Evolutionary conservation across 208 protist species (phyloP), one percentile per base, ranked within the genome.

Genomic region (Leishmania guyanensis): DNA sequence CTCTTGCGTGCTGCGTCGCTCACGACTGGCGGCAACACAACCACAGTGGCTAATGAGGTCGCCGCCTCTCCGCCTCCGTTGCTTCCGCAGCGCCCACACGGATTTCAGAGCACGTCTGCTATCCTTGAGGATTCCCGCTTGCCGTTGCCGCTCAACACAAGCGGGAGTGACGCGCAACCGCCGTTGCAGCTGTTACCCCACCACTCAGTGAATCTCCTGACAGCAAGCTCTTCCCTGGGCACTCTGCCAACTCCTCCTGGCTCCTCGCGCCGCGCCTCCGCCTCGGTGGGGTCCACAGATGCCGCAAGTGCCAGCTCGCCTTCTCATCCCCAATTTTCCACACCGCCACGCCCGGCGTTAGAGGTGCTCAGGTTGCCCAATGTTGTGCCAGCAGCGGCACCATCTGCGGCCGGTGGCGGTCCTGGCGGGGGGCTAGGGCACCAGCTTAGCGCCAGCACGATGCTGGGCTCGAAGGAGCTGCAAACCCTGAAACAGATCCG

Each of bases 401-500:
- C 70, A n/a, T 62, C 60, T 29, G 36, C 65, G 29, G 75, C 66
- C 5, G 66, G 8, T 43, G 43, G 48, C 20, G 16, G 43, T 14
- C 39, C 36, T 69, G 75, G 36, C 64, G 22, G 48, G 51, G 36
- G 73, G 6, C 33, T 62, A 4, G 75, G 66, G 4, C 86, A 77
- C 14, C 84, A 77, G 56, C 66, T 85, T 43, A 90, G 74, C 66
- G 69, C 78, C 50, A 89, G 84, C 75, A 84, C 81, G 48, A 89
- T 88, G 82, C 70, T 85, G 1, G 83, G 85, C 60, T 89, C 91
- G 1, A 88, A 85, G 65, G 92, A 95, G 79, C 69, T 90, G 51
- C 68, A 84, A 51, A 97, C 89, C 33, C 77, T 88, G 9, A 92
- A 91, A 50, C 96, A 98, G 77, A 98, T 98, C 64, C 91, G 89